These are phyloP conservation scores for Yamadazyma jaroonii DNA, from an alignment of 1,139 yeast genomes.

Conservation along the genomic window DNA sequence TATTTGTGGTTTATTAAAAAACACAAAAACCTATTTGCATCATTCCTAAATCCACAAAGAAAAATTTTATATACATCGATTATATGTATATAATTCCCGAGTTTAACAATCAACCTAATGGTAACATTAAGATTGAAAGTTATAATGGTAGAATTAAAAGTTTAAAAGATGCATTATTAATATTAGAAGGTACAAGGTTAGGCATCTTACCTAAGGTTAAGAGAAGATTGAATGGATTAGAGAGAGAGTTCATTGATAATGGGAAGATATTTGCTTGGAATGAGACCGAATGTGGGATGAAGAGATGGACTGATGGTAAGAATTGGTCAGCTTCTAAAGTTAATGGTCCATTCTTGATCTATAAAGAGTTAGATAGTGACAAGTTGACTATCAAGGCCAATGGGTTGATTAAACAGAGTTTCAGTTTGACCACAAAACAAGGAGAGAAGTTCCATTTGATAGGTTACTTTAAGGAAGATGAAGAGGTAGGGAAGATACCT, in stretches of 20 bases:
- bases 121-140: slow-evolving; percentile 43
- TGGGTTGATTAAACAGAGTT: slow-evolving; percentile 60
- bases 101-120: slow-evolving; percentile 8
- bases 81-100: slow-evolving; percentile 18
- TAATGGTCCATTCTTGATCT: slow-evolving; percentile 60
- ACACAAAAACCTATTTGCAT: too few species aligned
- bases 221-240: slow-evolving; percentile 57
- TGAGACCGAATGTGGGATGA: slow-evolving; percentile 68
- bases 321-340: slow-evolving; percentile 74
- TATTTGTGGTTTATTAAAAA: too few species aligned
- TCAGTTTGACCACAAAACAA: slow-evolving; percentile 48
- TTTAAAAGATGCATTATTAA: slow-evolving; percentile 59
- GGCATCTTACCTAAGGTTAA: slow-evolving; percentile 57
- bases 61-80: slow-evolving; percentile 12
- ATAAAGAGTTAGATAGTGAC: slow-evolving; percentile 53
- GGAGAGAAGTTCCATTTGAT: slow-evolving; percentile 55
- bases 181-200: slow-evolving; percentile 62
- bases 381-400: slow-evolving; percentile 27
- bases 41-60: slow-evolving; percentile 10
- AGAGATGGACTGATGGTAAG: slow-evolving; percentile 75
- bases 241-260: slow-evolving; percentile 49
- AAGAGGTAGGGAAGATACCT: slow-evolving; percentile 12
- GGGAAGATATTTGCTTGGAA: slow-evolving; percentile 74
- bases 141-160: slow-evolving; percentile 59
- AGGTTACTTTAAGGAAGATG: slow-evolving; percentile 37